Base-by-base conservation (phyloP, 2,329 filamentous ascomycete genomes). In the Plectosphaerella plurivora region DNA sequence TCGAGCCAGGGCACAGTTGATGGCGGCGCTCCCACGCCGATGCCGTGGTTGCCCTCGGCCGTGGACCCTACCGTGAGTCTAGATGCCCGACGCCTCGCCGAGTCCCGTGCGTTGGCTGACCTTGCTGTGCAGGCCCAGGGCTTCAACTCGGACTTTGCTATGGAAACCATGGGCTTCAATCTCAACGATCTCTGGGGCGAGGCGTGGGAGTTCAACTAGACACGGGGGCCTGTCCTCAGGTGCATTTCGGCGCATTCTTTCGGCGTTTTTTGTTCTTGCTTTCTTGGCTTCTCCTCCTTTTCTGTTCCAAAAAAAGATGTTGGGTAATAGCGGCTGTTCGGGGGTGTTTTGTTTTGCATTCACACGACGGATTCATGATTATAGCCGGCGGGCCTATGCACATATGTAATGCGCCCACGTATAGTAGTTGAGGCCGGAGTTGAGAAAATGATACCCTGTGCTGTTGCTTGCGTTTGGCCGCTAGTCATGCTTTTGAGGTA, bases 181-280 rank as follows among this genome's bases (percentile, higher is more conserved):
- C 63, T 82, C 49, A 79, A 80, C 54, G 78, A 81, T 57, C 67
- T 82, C 50, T 82, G 78, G 78, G 78, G 76, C 41, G 77, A 78
- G 56, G 70, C 70, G 50, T 75, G 72, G 72, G 71, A 73, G 57
- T 60, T 72, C 54, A 70, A 69, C 52, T 49, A 41, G 36, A 44
- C 18, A 12, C 16, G 41, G 18, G n/a, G 22, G 22, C 22, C 22
- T 3, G 22, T 22, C 22, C 22, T 22, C 37, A 39, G 22, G 22
- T 16, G 28, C 28, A 33, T 71, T 59, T 64, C 51, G 28, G 51
- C 37, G 48, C 46, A 37, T 51, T 47, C 51, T 39, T 25, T 25
- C 33, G 22, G n/a, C 20, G 42, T 18, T 44, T 48, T 36, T 33
- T 47, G n/a, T 51, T 51, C 44, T 45, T 25, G 28, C 47, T 47